Base-by-base conservation (phyloP, 345 rosid species). In the Brassica cretica region DNA sequence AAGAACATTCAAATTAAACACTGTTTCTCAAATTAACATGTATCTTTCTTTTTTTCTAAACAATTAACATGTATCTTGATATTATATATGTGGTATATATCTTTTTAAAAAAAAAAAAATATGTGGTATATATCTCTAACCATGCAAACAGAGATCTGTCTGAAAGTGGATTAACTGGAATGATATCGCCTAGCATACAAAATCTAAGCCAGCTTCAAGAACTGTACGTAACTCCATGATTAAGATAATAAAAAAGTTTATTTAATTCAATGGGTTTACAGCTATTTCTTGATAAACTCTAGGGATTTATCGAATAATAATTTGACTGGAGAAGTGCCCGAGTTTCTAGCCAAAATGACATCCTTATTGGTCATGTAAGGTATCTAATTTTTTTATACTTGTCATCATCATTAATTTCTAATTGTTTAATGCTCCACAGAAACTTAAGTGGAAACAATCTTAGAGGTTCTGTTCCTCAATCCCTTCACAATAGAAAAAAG, bases 311-410 rank as follows among this genome's bases (percentile, higher is more conserved):
- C n/a, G n/a, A n/a, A n/a, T n/a, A n/a, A n/a, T n/a, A 91, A 49
- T 8, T 49, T 49, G 8, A 49, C 68, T 1, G 91, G 90, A 27
- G 5, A 71, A 2, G 73, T 89, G 29, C 93, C 93, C 0, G 80
- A 80, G 6, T 78, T 82, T 76, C 78, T 89, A 8, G 77, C 89
- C 3, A 55, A 63, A 6, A 21, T 88, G 75, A 35, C 76, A 11
- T 77, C 64, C 25, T 72, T 89, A 69, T 75, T 58, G 70, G 5
- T 76, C 61, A 69, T 91, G 90, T 89, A 77, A 87, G n/a, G n/a
- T n/a, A n/a, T n/a, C n/a, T n/a, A n/a, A n/a, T n/a, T n/a, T n/a
- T n/a, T n/a, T n/a, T n/a, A n/a, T n/a, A n/a, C n/a, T n/a, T n/a
- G n/a, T n/a, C 2, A 15, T 73, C 30, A 1, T 7, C 2, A 18